Percentiles rank a stretch among this genome's conserved stretches.
phyloP scores from a whole-genome alignment of 1,139 yeast genomes.

The Zygoascus hellenicus region DNA sequence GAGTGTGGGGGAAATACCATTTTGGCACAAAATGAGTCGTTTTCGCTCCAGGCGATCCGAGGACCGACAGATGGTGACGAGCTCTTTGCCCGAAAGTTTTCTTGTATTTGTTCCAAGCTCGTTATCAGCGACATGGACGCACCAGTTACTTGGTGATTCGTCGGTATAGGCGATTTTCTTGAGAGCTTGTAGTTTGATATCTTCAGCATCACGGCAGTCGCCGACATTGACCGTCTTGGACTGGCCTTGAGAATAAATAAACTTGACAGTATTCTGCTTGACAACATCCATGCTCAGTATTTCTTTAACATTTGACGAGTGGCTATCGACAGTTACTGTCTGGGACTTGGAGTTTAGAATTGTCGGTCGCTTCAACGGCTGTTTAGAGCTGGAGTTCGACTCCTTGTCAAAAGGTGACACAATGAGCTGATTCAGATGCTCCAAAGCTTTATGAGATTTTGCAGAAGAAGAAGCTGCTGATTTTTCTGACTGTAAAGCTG shows the following conservation, averaged over 20 bases:
- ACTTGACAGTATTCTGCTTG: conserved; percentile 48
- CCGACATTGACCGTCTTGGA: conserved; percentile 65
- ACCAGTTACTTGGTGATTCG: conserved; percentile 44
- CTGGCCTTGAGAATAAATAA: conserved; percentile 58
- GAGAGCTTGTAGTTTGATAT: conserved; percentile 66
- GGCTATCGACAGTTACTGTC: background rate
- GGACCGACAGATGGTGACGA: conserved; percentile 76
- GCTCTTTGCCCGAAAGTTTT: conserved; percentile 66
- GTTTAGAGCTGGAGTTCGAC: background rate
- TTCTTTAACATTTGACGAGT: conserved; percentile 15
- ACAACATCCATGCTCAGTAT: conserved; percentile 30
- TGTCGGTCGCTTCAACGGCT: background rate
- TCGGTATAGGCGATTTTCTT: conserved; percentile 43
- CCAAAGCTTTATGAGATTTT: conserved; percentile 14
- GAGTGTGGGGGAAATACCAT: conserved; percentile 56
- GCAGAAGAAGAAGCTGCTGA: background rate
- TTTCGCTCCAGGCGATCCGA: conserved; percentile 66
- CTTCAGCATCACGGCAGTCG: conserved; percentile 76
- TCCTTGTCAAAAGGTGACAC: conserved; percentile 23
- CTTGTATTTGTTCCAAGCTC: conserved; percentile 39
- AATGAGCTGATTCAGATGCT: conserved; percentile 20
- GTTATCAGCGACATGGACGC: conserved; percentile 41
- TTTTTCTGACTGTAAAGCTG: background rate
- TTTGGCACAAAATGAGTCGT: conserved; percentile 64
- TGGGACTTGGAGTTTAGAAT: conserved; percentile 3